phyloP scores from a whole-genome alignment of 345 rosid species.

The Linum tenue region DNA sequence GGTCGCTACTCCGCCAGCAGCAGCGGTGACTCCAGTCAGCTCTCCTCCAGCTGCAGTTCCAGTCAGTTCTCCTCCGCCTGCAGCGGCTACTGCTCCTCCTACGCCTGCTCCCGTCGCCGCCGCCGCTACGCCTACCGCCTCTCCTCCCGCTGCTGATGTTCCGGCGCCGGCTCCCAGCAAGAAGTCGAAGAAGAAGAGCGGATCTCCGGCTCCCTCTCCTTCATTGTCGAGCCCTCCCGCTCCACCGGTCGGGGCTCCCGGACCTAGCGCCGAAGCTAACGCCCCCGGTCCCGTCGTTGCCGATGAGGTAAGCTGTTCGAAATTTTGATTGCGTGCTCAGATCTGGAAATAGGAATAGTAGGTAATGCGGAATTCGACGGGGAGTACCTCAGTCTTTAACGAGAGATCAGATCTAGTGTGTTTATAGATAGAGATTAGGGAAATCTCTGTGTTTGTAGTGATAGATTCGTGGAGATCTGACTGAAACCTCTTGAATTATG shows the following conservation, averaged over 20 bases:
- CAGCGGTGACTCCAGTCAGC: slow-evolving; percentile 25
- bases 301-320: slow-evolving; percentile 16
- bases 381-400: too few species aligned
- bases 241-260: slow-evolving; percentile 17
- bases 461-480: too few species aligned
- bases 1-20: slow-evolving; percentile 19
- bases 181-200: slow-evolving; percentile 31
- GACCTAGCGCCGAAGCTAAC: slow-evolving; percentile 4
- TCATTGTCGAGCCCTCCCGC: background rate
- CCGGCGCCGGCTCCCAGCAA: slow-evolving; percentile 76
- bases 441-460: background rate
- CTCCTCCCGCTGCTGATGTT: slow-evolving; percentile 36
- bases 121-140: slow-evolving; percentile 27
- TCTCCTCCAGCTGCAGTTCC: slow-evolving; percentile 11
- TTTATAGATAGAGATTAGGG: too few species aligned
- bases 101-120: slow-evolving; percentile 39
- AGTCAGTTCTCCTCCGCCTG: slow-evolving; percentile 11
- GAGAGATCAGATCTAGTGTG: background rate
- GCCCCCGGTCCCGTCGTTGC: slow-evolving; percentile 21
- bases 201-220: slow-evolving; percentile 47
- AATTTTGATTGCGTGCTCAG: background rate
- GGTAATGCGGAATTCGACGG: too few species aligned
- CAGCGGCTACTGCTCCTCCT: slow-evolving; percentile 39
- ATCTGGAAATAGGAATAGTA: background rate
- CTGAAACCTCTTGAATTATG: too few species aligned